Evolutionary conservation across 2,329 filamentous ascomycete species (phyloP), one percentile per base, ranked within the genome.

Genomic region (Stemphylium lycopersici): DNA sequence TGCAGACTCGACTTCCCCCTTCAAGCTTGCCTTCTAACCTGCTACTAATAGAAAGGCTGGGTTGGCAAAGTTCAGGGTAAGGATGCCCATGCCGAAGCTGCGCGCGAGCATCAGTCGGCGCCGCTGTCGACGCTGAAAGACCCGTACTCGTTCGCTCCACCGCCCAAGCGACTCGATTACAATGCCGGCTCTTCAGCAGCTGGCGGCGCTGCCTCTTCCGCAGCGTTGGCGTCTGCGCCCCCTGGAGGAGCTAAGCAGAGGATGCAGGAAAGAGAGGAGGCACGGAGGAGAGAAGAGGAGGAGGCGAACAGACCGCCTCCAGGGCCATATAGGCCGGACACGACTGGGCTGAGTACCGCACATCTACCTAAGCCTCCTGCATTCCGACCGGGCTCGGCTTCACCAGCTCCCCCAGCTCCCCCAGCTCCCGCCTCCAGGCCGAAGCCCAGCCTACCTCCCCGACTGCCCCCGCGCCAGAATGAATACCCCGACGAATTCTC

Each of bases 121-220:
- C 91, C 92, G 1, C 77, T 96, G 38, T 81, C 86, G 7, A 81
- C 85, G 3, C 81, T 96, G 26, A 87, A 86, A 70, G 91, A 96
- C 70, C 92, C 91, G 1, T 74, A 84, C 1, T 84, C 86, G 13
- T 96, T 96, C 71, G 91, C 85, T 2, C 90, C 91, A 20, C 92
- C 92, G 22, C 92, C 92, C 0, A 93, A 85, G 66, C 89, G 69
- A 57, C 74, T 79, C 52, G 78, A 80, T 44, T 81, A 80, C 60
- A 77, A 82, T 69, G 76, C 79, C 52, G 76, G 74, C 12, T 74
- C 72, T 6, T 76, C 79, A 3, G 66, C 79, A 33, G 43, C 52
- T 32, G 44, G n/a, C 2, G 20, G 46, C 10, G 20, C 37, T 13
- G 37, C 18, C n/a, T 18, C 33, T 12, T 72, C 77, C 26, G 78